Evolutionary conservation across 2,329 filamentous ascomycete species (phyloP).

Genomic region (Metarhizium humberi): DNA sequence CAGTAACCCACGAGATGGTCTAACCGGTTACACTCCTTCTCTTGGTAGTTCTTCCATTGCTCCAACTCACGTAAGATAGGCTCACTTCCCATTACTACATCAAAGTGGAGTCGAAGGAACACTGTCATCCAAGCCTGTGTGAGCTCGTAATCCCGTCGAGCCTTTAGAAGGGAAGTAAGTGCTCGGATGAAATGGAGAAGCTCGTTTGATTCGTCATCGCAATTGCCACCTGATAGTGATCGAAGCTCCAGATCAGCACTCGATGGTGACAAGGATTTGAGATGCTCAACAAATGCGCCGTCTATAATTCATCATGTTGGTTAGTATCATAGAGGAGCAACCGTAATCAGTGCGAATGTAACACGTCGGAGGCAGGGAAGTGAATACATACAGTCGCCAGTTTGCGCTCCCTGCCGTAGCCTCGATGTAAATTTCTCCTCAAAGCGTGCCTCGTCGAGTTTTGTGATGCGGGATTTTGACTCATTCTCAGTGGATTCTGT

Average conservation of each 20-base stretch:
- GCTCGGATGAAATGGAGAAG: constrained; percentile 73
- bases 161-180: constrained; percentile 58
- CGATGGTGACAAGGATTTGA: constrained; percentile 74
- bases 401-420: constrained; percentile 42
- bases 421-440: constrained; percentile 51
- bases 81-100: constrained; percentile 41
- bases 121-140: constrained; percentile 97
- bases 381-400: constrained; percentile 49
- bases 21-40: constrained; percentile 60
- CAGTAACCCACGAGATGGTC: constrained; percentile 78
- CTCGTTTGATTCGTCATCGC: constrained; percentile 53
- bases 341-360: constrained; percentile 4
- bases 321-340: constrained; percentile 8
- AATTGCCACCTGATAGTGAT: constrained; percentile 48
- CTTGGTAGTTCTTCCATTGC: constrained; percentile 65
- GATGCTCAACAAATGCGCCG: constrained; percentile 61
- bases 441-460: constrained; percentile 48
- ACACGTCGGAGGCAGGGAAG: not conserved
- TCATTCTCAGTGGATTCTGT: constrained; percentile 31
- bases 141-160: constrained; percentile 79
- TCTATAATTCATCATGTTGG: constrained; percentile 29
- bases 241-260: constrained; percentile 87
- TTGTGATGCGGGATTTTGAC: constrained; percentile 56
- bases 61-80: constrained; percentile 48
- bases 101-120: constrained; percentile 71